A percentile compares a stretch with the other conserved stretches of the same genome.
These are phyloP conservation scores for Drosera capensis DNA, from an alignment of 148 eudicot genomes.

Conservation along the genomic window DNA sequence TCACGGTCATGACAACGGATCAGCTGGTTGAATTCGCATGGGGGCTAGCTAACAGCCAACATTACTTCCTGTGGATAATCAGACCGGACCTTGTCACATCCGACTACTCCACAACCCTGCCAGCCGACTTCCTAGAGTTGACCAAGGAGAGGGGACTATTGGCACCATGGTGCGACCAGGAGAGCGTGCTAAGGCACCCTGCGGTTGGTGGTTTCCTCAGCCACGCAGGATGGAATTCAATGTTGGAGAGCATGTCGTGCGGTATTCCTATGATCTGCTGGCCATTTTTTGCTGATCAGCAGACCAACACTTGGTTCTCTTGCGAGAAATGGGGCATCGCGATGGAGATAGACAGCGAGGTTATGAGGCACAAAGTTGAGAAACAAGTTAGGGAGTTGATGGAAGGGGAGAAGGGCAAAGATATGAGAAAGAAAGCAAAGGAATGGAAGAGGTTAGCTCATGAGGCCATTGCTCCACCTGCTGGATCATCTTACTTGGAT, in stretches of 20 bases:
- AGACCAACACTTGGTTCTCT: too few relatives aligned
- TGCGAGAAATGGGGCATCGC: too few relatives aligned
- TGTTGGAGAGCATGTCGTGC: neutral
- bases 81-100: neutral
- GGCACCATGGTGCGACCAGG: too few relatives aligned
- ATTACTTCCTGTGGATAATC: too few relatives aligned
- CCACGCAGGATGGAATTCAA: conserved; percentile 4
- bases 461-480: neutral
- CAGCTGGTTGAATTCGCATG: neutral
- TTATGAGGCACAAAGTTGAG: conserved; percentile 4
- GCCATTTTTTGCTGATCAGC: conserved; percentile 3
- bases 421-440: conserved; percentile 1
- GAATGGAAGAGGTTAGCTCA: conserved; percentile 4
- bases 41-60: neutral
- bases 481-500: conserved; percentile 7
- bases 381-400: conserved; percentile 2
- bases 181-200: too few relatives aligned
- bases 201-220: conserved; percentile 1
- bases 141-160: too few relatives aligned
- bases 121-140: neutral
- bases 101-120: neutral
- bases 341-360: neutral
- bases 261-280: conserved; percentile 1
- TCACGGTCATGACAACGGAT: neutral
- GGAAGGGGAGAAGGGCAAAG: conserved; percentile 6